Percentiles rank a stretch among this genome's conserved stretches.
Conservation (phyloP, 2,329 filamentous ascomycete genomes). For the Cryphonectria carpinicola region DNA sequence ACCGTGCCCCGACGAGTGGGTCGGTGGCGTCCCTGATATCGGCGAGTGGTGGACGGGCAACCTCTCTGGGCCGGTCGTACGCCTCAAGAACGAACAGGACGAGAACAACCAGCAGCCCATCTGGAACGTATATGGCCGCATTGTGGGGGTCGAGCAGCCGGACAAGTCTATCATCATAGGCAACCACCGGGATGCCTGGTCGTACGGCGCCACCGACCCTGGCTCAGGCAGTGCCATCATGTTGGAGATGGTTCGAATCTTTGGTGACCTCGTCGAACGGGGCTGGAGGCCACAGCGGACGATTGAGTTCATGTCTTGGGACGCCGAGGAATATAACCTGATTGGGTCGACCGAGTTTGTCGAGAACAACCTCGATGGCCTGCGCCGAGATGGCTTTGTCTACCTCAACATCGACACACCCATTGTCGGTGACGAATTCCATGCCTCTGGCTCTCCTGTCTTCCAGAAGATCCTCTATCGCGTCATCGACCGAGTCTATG, state of each 20-base stretch:
- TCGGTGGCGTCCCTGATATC: constrained; percentile 75
- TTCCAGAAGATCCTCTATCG: constrained; percentile 74
- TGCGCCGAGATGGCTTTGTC: constrained; percentile 76
- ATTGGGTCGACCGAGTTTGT: constrained; percentile 95
- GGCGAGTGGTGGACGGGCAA: constrained; percentile 86
- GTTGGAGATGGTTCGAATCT: constrained; percentile 83
- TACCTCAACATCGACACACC: constrained; percentile 92
- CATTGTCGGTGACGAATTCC: constrained; percentile 75
- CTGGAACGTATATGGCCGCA: constrained; percentile 87
- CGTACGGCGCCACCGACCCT: constrained; percentile 83
- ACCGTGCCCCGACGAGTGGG: constrained; percentile 71
- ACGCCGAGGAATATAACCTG: constrained; percentile 89
- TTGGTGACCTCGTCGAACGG: constrained; percentile 74
- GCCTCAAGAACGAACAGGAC: constrained; percentile 84
- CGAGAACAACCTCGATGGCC: constrained; percentile 75
- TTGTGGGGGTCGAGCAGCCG: constrained; percentile 80
- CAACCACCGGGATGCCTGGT: constrained; percentile 92
- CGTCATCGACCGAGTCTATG: constrained; percentile 73
- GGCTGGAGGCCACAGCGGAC: constrained; percentile 94
- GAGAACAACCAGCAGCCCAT: constrained; percentile 82
- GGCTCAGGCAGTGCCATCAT: constrained; percentile 89
- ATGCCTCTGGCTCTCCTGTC: constrained; percentile 79
- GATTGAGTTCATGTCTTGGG: constrained; percentile 97
- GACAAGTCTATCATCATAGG: constrained; percentile 87
- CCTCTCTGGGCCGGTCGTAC: constrained; percentile 73